Evolutionary conservation across 2,329 filamentous ascomycete genomes (phyloP), one percentile per base, ranked within the genome.

Genomic region (Penicillium glabrum): DNA sequence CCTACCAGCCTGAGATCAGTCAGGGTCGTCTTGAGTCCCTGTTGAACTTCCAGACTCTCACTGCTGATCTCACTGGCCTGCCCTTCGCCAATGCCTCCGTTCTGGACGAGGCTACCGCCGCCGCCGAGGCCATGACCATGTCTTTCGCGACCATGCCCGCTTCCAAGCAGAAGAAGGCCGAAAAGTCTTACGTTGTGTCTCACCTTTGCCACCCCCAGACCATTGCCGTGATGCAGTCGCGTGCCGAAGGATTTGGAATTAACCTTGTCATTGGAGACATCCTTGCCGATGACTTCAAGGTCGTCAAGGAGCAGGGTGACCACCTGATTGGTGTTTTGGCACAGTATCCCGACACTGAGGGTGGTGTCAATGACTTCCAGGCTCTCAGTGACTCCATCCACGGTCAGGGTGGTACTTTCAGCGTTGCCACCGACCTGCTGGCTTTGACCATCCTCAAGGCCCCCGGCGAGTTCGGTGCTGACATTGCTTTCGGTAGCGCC

Each of bases 1-100:
- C 93, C 16, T 98, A 97, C 77, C 93, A 98, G 79, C 89, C 93
- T 2, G 93, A 98, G 78, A 96, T 98, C 79, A 96, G 92, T 73
- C 93, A 98, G 78, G 93, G 93, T 35, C 87, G 93, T 54, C 78
- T 98, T 60, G 91, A 97, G 81, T 96, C 91, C 6, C 80, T 98
- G 53, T 81, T 98, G 61, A 98, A 98, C 81, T 98, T 92, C 79
- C 93, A 98, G 80, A 98, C 93, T 19, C 82, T 98, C 80, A 89
- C 96, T 9, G 87, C 88, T 2, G 93, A 97, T 71, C 80, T 98
- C 62, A 97, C 93, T 0, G 91, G 86, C 1, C 83, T 98, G 29
- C 86, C 90, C 23, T 91, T 97, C 62, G 86, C 93, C 59, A 97
- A 98, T 79, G 91, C 93, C 41, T 96, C 91, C 45, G 82, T 97